A percentile compares a stretch with the other conserved stretches of the same genome.
Conservation (phyloP, 352 stramenopile genomes). For the Ophiocytium majus region DNA sequence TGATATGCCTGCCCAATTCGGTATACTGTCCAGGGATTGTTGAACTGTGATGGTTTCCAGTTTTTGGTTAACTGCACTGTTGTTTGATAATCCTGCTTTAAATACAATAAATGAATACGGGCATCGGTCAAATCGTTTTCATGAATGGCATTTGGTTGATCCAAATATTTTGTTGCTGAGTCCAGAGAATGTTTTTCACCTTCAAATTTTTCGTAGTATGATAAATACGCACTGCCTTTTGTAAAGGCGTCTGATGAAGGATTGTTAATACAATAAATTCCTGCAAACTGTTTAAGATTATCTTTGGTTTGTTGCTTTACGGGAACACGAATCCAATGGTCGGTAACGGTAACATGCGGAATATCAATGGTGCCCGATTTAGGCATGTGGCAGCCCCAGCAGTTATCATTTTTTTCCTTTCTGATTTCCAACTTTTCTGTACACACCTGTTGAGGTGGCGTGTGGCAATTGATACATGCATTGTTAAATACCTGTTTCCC, state of each 20-base stretch:
- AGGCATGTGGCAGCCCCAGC: not conserved
- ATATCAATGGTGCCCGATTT: conserved; percentile 4
- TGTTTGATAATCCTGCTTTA: too few species aligned
- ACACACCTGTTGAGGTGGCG: not conserved
- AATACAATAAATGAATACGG: too few species aligned
- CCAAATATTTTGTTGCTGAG: conserved; percentile 1
- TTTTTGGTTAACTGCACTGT: too few species aligned
- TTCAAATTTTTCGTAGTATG: conserved; percentile 15
- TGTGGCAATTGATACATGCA: not conserved
- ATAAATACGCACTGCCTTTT: not conserved
- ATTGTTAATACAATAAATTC: not conserved
- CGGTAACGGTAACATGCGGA: not conserved
- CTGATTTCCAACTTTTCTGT: not conserved
- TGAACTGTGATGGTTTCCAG: too few species aligned
- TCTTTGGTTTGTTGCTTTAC: not conserved
- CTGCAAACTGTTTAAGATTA: not conserved
- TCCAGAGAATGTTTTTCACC: not conserved
- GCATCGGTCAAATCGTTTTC: too few species aligned
- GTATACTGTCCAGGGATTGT: not conserved
- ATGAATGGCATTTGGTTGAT: too few species aligned
- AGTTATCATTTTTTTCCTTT: not conserved
- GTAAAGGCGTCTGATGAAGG: not conserved
- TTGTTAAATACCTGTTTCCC: not conserved
- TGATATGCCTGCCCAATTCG: not conserved
- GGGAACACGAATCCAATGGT: not conserved